Conservation (phyloP, 192 early-diverging fungal genomes). For the Chytriomyces sp. region DNA sequence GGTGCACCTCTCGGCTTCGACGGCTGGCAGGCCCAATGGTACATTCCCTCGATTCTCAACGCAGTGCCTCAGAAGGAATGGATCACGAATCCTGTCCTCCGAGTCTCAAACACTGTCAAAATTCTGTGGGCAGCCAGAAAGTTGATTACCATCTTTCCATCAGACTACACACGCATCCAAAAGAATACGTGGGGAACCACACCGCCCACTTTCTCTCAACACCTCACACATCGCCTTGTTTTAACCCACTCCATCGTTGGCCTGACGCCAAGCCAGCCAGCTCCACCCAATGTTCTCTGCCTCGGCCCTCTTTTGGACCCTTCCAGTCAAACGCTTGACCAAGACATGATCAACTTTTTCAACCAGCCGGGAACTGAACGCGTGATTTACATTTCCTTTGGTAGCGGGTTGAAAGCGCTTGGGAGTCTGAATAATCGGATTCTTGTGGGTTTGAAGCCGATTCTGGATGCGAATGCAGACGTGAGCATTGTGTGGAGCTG, state of each 20-base stretch:
- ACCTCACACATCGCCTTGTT: background rate
- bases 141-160: background rate
- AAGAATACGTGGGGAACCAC: background rate
- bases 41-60: slow-evolving; percentile 13
- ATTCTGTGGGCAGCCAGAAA: background rate
- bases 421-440: background rate
- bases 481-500: slow-evolving; percentile 10
- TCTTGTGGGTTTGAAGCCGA: background rate
- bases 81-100: background rate
- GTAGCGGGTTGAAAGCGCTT: background rate
- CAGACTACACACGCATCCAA: background rate
- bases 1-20: slow-evolving; percentile 2
- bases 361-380: background rate
- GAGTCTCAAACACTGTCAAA: background rate
- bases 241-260: background rate
- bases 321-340: too few species aligned
- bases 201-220: background rate
- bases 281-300: slow-evolving; percentile 18
- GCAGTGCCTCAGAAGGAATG: slow-evolving; percentile 9
- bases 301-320: slow-evolving; percentile 13
- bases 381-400: slow-evolving; percentile 20
- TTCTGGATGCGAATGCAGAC: background rate
- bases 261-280: background rate
- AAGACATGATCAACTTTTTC: background rate
- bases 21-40: slow-evolving; percentile 19